Evolutionary conservation across 352 stramenopile genomes (phyloP), one percentile per base, ranked within the genome.

Genomic region (Aphanomyces cochlioides): DNA sequence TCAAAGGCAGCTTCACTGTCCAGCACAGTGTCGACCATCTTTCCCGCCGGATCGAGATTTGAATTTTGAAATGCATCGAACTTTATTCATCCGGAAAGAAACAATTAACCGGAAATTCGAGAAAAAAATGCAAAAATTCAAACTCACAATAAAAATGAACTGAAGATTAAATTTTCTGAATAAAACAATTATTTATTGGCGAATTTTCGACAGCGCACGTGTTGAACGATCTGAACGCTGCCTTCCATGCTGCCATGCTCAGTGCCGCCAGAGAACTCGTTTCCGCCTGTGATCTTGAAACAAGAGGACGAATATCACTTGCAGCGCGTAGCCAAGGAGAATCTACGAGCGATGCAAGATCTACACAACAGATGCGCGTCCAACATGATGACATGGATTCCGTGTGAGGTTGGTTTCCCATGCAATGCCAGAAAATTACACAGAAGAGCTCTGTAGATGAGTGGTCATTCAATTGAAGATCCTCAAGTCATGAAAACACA

Each of bases 301-400:
- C 77, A 79, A 39, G 83, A 91, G 38, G 85, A 95, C 59, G 75
- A 92, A 19, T 76, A 80, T 19, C 84, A 88, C 70, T 92, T 93
- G 74, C 87, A 88, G 57, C 84, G 85, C 12, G 72, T 91, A 50
- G 82, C 84, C 59, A 92, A 88, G 73, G 82, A 91, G 69, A 84
- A 85, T 19, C 75, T 93, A 38, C 75, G 78, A 28, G 80, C 90
- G 64, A 80, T 93, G 61, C 79, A 90, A 56, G 84, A 85, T 56
- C 88, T 93, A 70, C 83, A 90, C 70, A 81, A 93, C 45, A 84
- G 85, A 90, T 67, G 85, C 78, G 64, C 82, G 79, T 7, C 90
- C 90, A 77, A 92, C 90, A 64, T 91, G 83, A 83, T 81, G 72
- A 48, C 65, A 73, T 63, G 69, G 19, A 74, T 48, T 10, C 47